Percentiles rank a stretch among this genome's conserved stretches.
phyloP scores from a whole-genome alignment of 1,139 yeast species.

The Saccharomyces pastorianus region DNA sequence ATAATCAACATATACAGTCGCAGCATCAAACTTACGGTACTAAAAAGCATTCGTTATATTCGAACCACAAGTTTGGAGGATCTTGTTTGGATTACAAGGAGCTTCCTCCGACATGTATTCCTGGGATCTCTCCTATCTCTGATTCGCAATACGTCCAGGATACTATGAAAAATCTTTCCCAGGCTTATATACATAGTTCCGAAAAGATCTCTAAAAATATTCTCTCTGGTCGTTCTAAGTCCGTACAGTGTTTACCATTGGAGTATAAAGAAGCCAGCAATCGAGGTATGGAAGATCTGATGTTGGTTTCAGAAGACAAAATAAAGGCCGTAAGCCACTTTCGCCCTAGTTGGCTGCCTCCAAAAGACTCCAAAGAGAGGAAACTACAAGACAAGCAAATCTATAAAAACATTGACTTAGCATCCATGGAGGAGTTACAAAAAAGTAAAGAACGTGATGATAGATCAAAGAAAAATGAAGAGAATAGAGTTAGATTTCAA shows the following conservation, averaged over 20 bases:
- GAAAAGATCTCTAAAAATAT: constrained; percentile 32
- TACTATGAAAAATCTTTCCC: constrained; percentile 35
- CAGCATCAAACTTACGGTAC: background rate
- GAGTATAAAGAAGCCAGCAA: constrained; percentile 30
- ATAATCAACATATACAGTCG: background rate
- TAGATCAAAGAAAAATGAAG: constrained; percentile 27
- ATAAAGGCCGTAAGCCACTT: constrained; percentile 36
- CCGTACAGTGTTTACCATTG: constrained; percentile 32
- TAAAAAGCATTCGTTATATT: background rate
- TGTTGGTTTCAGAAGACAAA: constrained; percentile 40
- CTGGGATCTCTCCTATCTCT: constrained; percentile 30
- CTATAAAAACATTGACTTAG: constrained; percentile 32
- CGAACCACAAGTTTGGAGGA: constrained; percentile 3
- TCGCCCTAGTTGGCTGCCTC: constrained; percentile 46
- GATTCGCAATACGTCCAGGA: constrained; percentile 31
- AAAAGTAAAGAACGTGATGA: constrained; percentile 26
- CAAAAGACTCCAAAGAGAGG: constrained; percentile 36
- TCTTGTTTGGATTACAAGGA: constrained; percentile 15
- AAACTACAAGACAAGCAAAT: constrained; percentile 38
- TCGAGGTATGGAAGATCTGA: constrained; percentile 40
- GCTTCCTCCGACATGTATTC: constrained; percentile 35
- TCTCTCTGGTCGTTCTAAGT: constrained; percentile 30
- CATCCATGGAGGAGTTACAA: constrained; percentile 31
- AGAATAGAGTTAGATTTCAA: constrained; percentile 28
- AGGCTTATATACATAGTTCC: constrained; percentile 35